Percentiles rank a stretch among this genome's conserved stretches.
Conservation (phyloP, 2,329 filamentous ascomycete species). For the Arthrobotrys iridis region DNA sequence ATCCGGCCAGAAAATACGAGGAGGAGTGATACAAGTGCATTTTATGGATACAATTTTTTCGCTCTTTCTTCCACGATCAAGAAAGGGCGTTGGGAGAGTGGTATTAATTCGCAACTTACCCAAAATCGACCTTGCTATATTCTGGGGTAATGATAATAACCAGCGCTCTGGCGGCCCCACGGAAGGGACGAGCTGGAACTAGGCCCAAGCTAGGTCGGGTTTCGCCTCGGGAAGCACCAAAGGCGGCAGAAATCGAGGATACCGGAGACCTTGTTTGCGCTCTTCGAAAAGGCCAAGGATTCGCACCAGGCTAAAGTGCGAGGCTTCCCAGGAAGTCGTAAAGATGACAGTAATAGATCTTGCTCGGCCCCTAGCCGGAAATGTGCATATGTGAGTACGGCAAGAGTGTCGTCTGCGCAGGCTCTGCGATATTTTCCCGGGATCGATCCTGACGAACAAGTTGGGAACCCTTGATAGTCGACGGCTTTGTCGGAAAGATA, state of each 20-base stretch:
- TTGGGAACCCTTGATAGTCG: constrained; percentile 50
- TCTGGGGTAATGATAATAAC: constrained; percentile 50
- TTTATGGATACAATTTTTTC: constrained; percentile 8
- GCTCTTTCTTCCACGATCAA: background rate
- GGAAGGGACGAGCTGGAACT: constrained; percentile 11
- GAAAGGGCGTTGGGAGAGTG: constrained; percentile 20
- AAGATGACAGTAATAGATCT: constrained; percentile 37
- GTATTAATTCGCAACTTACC: constrained; percentile 41
- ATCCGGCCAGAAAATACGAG: constrained; percentile 23
- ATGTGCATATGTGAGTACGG: constrained; percentile 1
- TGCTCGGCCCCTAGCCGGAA: constrained; percentile 3
- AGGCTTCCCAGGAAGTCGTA: constrained; percentile 38
- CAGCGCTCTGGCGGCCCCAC: constrained; percentile 37
- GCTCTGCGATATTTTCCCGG: constrained; percentile 53
- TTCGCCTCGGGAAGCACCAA: constrained; percentile 52
- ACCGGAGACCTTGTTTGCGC: constrained; percentile 2
- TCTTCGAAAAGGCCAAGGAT: constrained; percentile 41
- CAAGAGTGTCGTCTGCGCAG: constrained; percentile 31
- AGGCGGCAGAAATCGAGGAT: constrained; percentile 51
- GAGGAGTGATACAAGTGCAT: constrained; percentile 16
- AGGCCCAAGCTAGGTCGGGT: constrained; percentile 29
- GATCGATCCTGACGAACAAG: constrained; percentile 39
- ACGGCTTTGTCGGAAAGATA: constrained; percentile 55
- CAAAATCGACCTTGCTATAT: constrained; percentile 33
- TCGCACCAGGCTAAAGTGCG: constrained; percentile 53